Evolutionary conservation across 2,329 filamentous ascomycete genomes (phyloP).

Genomic region (Colletotrichum sp.): DNA sequence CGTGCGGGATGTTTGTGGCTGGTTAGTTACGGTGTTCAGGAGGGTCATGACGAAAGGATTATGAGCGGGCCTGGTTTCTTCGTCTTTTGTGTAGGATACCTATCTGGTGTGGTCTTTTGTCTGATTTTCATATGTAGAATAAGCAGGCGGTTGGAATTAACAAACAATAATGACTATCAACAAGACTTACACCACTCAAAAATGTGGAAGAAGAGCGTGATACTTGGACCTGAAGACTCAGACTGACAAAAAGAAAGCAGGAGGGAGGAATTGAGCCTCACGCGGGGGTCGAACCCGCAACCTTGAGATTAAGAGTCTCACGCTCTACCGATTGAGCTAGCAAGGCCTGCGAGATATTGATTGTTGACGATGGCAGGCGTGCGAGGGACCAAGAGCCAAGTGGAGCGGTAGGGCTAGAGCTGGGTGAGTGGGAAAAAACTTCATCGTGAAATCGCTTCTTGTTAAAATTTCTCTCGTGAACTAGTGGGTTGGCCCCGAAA

Average conservation of each 20-base stretch:
- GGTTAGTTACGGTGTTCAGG: neutral
- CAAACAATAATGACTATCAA: neutral
- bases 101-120: neutral
- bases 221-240: neutral
- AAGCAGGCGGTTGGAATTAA: neutral
- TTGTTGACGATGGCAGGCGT: neutral
- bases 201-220: neutral
- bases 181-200: neutral
- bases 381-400: neutral
- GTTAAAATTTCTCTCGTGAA: neutral
- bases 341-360: constrained; percentile 25
- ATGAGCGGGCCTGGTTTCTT: neutral
- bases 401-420: neutral
- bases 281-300: constrained; percentile 28
- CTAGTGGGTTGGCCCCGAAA: neutral
- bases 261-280: constrained; percentile 25
- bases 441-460: neutral
- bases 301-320: constrained; percentile 64
- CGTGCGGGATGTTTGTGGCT: neutral
- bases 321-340: constrained; percentile 77
- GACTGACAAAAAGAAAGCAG: neutral
- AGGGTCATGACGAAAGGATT: neutral
- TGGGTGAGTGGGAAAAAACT: neutral
- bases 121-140: neutral
- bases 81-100: neutral